Evolutionary conservation across 2,329 filamentous ascomycete genomes (phyloP), one percentile per base, ranked within the genome.

Genomic region (Claviceps sp.): DNA sequence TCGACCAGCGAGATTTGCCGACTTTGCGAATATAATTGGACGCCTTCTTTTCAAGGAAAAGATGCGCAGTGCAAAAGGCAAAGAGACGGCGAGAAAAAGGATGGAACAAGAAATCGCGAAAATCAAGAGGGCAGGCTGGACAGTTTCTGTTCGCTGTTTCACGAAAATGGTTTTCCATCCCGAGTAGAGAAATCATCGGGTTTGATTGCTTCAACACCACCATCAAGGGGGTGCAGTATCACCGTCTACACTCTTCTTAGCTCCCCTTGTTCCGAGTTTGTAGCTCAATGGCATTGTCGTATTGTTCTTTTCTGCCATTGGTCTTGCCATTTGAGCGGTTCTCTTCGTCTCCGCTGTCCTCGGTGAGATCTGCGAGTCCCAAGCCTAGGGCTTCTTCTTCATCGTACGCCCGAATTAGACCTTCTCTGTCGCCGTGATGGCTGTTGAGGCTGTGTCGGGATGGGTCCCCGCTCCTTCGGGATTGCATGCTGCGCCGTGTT

Each of bases 401-500:
- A 60, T 97, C 91, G 61, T 95, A 96, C 11, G 83, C 85, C 55
- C 85, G 85, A 67, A 97, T 95, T 24, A 97, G 74, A 4, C 87
- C 87, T 57, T 90, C 84, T 51, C 87, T 78, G 60, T 93, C 89
- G 40, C 80, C 79, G 55, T 77, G 76, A 53, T 74, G 79, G 62
- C 79, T 79, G 62, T 81, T 80, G 47, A 79, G 75, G 61, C 81
- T 83, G 62, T 80, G 82, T 51, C 82, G 74, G 53, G 74, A 72
- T 14, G 84, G 79, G 57, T 79, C 76, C 14, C 82, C 78, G 59
- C 85, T 93, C 58, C 93, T 77, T 58, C 91, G 78, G 6, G 85
- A 77, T 65, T 97, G 93, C 89, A 98, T 96, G 63, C 88, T 95
- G 57, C 89, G 80, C 54, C 94, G 82, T 18, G 93, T 97, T 62